Conservation (phyloP, 257 asterid genomes). For the Fraxinus quadrangulata region DNA sequence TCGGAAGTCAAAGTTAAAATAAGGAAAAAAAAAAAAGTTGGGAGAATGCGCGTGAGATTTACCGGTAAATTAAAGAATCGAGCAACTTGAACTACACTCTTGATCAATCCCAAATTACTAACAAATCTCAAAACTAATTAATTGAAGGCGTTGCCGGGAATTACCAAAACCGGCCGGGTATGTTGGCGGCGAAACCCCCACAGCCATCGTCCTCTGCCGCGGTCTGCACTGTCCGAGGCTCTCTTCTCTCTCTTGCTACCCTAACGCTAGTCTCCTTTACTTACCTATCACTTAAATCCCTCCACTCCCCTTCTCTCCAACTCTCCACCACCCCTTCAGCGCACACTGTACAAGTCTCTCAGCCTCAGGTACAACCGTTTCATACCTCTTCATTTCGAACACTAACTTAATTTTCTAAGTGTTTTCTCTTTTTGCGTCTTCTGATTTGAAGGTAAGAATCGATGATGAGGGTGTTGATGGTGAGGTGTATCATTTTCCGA, state of each 20-base stretch:
- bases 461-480: slow-evolving; percentile 26
- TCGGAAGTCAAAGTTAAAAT: too few species aligned
- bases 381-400: not conserved
- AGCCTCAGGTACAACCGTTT: slow-evolving; percentile 39
- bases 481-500: slow-evolving; percentile 72
- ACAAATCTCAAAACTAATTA: not conserved
- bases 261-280: slow-evolving; percentile 71
- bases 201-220: slow-evolving; percentile 42
- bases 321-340: slow-evolving; percentile 30
- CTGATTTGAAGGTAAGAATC: not conserved
- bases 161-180: slow-evolving; percentile 40
- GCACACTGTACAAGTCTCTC: slow-evolving; percentile 33
- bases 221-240: slow-evolving; percentile 61
- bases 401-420: not conserved
- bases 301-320: slow-evolving; percentile 51
- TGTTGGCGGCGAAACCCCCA: slow-evolving; percentile 72
- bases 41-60: not conserved
- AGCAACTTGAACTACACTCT: not conserved
- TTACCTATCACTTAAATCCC: slow-evolving; percentile 60
- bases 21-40: too few species aligned
- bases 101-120: not conserved
- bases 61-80: not conserved
- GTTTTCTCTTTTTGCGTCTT: not conserved
- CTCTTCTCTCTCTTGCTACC: slow-evolving; percentile 69
- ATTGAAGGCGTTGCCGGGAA: slow-evolving; percentile 2